Conservation (phyloP, 768 basidiomycete genomes). For the Lanmaoa rubissima region DNA sequence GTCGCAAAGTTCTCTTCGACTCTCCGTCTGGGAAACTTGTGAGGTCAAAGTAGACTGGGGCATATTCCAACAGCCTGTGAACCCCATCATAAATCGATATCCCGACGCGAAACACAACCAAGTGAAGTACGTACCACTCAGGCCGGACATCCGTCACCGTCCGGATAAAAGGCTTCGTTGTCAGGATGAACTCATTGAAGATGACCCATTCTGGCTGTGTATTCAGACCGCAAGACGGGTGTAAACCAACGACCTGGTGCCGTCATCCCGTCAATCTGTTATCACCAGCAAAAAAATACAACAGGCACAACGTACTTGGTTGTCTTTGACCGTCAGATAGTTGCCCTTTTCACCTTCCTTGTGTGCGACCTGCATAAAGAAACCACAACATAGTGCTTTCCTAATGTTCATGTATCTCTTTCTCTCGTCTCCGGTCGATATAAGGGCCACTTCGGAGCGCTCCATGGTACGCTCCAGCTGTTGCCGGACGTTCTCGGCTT, state of each 20-base stretch:
- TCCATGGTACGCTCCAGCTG: slow-evolving; percentile 93
- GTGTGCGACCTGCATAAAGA: slow-evolving; percentile 98
- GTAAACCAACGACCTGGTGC: slow-evolving; percentile 33
- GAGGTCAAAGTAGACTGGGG: slow-evolving; percentile 68
- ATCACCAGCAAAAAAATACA: not conserved
- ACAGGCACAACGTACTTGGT: slow-evolving; percentile 57
- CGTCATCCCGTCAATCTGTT: not conserved
- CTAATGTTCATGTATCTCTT: slow-evolving; percentile 75
- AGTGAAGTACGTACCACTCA: slow-evolving; percentile 64
- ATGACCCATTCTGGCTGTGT: slow-evolving; percentile 89
- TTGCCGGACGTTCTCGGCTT: slow-evolving; percentile 91
- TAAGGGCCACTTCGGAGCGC: slow-evolving; percentile 74
- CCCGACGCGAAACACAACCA: not conserved
- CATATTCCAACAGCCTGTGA: slow-evolving; percentile 61
- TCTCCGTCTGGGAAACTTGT: slow-evolving; percentile 64
- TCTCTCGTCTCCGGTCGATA: slow-evolving; percentile 65
- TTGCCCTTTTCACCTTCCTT: slow-evolving; percentile 87
- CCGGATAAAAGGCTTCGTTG: slow-evolving; percentile 84
- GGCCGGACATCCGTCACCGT: slow-evolving; percentile 84
- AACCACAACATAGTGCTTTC: slow-evolving; percentile 84
- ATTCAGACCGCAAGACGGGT: slow-evolving; percentile 87
- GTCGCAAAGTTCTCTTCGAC: slow-evolving; percentile 62
- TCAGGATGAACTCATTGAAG: slow-evolving; percentile 94
- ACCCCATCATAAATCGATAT: not conserved
- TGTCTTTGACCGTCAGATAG: slow-evolving; percentile 93